Evolutionary conservation across 176 grass and related monocot genomes (phyloP).

Genomic region (Avena insularis): DNA sequence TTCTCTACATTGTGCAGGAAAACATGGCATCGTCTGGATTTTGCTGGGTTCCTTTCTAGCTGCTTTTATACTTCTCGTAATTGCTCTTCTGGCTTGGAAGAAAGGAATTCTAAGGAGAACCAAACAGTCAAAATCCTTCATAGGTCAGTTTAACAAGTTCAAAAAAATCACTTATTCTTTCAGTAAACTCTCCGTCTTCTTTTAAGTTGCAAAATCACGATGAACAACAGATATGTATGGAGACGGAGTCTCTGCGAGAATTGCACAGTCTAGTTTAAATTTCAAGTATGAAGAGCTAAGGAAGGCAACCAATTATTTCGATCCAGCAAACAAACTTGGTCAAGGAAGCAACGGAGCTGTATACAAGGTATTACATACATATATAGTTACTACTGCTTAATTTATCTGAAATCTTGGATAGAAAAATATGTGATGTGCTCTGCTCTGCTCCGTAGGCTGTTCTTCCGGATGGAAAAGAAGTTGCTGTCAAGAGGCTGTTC

Average conservation of each 20-base stretch:
- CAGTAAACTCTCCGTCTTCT: background rate
- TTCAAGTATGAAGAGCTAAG: slow-evolving; percentile 78
- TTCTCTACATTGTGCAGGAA: slow-evolving; percentile 50
- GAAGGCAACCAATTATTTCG: slow-evolving; percentile 75
- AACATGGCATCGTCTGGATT: slow-evolving; percentile 60
- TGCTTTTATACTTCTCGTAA: slow-evolving; percentile 47
- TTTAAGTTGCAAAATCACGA: background rate
- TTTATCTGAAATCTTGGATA: background rate
- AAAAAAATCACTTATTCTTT: background rate
- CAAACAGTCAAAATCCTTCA: slow-evolving; percentile 48
- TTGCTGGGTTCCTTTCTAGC: slow-evolving; percentile 64
- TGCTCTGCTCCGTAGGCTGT: slow-evolving; percentile 49
- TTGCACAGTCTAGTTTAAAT: slow-evolving; percentile 73
- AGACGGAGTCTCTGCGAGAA: slow-evolving; percentile 52
- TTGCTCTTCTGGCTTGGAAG: slow-evolving; percentile 63
- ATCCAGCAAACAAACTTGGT: slow-evolving; percentile 80
- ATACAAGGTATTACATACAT: slow-evolving; percentile 62
- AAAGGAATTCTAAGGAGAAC: slow-evolving; percentile 43
- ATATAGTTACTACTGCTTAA: background rate
- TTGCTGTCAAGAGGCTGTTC: slow-evolving; percentile 83
- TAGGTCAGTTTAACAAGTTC: slow-evolving; percentile 56
- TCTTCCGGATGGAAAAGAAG: slow-evolving; percentile 79
- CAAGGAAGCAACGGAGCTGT: slow-evolving; percentile 88
- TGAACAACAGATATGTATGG: slow-evolving; percentile 59
- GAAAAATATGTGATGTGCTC: slow-evolving; percentile 15